phyloP scores from a whole-genome alignment of 2,329 filamentous ascomycete species.

The Hypomyces rosellus region DNA sequence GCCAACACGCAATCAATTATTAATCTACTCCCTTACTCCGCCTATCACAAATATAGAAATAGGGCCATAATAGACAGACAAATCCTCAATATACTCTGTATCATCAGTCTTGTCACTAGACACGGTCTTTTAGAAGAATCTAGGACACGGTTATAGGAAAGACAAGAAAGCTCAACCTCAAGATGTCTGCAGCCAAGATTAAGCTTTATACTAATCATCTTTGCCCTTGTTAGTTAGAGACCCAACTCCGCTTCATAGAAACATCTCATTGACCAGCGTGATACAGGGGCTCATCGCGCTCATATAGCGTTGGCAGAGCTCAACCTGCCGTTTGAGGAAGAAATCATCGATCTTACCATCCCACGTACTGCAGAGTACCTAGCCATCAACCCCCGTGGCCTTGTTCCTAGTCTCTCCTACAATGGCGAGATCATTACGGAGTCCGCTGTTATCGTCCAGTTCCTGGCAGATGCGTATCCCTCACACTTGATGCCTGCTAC shows the following conservation, averaged over 20 bases:
- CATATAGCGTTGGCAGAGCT: conserved; percentile 66
- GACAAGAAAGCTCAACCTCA: no score
- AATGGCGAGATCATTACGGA: conserved; percentile 64
- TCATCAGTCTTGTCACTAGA: no score
- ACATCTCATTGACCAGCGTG: no score
- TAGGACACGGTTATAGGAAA: no score
- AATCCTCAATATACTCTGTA: no score
- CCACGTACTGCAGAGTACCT: conserved; percentile 71
- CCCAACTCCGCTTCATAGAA: no score
- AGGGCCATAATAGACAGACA: no score
- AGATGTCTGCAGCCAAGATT: conserved; percentile 31
- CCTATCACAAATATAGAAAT: no score
- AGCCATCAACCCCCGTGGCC: conserved; percentile 69
- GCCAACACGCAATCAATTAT: no score
- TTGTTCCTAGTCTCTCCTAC: conserved; percentile 66
- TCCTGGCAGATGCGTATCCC: conserved; percentile 63
- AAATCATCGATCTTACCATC: conserved; percentile 62
- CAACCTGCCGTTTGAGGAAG: conserved; percentile 59
- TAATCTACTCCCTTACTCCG: no score
- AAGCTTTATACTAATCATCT: conserved; percentile 63
- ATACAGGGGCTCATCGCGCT: conserved; percentile 60
- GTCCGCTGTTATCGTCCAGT: conserved; percentile 66
- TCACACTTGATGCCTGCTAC: conserved; percentile 57
- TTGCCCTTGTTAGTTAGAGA: conserved; percentile 51
- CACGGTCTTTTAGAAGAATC: no score